Conservation (phyloP, 1,284 basidiomycete genomes). For the Ceraceosorus guamensis region DNA sequence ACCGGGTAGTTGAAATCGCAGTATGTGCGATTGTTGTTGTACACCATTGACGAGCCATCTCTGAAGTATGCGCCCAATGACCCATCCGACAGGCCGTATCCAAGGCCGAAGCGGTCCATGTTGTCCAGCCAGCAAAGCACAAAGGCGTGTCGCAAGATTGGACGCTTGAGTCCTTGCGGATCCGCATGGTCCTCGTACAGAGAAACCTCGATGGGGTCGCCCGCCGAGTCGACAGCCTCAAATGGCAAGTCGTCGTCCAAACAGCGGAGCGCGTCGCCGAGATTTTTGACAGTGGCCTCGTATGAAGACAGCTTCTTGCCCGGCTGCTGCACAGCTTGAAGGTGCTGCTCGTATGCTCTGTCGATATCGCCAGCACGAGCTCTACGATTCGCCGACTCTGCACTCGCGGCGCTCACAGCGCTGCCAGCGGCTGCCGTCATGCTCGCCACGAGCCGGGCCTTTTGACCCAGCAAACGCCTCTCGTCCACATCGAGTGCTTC, state of each 20-base stretch:
- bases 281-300: constrained; percentile 56
- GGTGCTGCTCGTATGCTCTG: background rate
- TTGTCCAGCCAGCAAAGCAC: constrained; percentile 97
- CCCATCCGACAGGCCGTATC: constrained; percentile 89
- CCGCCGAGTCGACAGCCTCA: constrained; percentile 48
- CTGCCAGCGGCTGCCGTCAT: constrained; percentile 9
- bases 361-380: too few relatives aligned
- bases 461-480: constrained; percentile 22
- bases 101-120: constrained; percentile 97
- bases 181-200: constrained; percentile 14
- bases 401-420: constrained; percentile 1
- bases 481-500: constrained; percentile 9
- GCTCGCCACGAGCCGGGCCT: constrained; percentile 25
- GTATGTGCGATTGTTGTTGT: constrained; percentile 47
- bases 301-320: constrained; percentile 9
- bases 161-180: constrained; percentile 50
- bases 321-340: background rate
- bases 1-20: constrained; percentile 10
- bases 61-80: constrained; percentile 93
- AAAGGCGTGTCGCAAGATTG: constrained; percentile 71
- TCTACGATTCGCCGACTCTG: background rate
- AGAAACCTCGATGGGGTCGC: constrained; percentile 9
- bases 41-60: constrained; percentile 76
- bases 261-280: constrained; percentile 64
- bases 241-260: constrained; percentile 59